Conservation (phyloP, 345 rosid genomes). For the Dipteronia sinensis region DNA sequence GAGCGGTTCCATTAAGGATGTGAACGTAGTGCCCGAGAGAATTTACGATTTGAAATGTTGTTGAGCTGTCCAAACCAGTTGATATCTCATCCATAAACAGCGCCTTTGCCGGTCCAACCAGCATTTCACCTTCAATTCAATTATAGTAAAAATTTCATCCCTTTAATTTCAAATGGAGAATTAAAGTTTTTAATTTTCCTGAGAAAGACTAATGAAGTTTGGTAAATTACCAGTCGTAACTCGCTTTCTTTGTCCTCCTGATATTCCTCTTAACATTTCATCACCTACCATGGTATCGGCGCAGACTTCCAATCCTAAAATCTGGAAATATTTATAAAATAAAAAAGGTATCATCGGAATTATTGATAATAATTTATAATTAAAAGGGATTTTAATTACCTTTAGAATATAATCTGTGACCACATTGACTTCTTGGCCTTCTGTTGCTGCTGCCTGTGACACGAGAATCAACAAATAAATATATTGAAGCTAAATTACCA, state of each 20-base stretch:
- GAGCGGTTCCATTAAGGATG: constrained; percentile 58
- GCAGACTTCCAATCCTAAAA: too few species aligned
- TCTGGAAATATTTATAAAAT: too few species aligned
- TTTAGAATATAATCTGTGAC: constrained; percentile 58
- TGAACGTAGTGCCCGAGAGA: constrained; percentile 55
- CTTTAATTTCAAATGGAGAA: background rate
- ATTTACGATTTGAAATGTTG: constrained; percentile 70
- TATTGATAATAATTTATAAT: too few species aligned
- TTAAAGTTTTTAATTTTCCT: background rate
- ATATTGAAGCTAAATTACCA: background rate
- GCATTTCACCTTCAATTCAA: constrained; percentile 61
- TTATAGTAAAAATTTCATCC: background rate
- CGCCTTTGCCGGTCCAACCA: constrained; percentile 69
- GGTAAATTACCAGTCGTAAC: too few species aligned
- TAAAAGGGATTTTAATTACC: constrained; percentile 26
- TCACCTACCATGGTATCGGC: too few species aligned
- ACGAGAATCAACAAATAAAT: constrained; percentile 3
- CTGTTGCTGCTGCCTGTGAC: constrained; percentile 48
- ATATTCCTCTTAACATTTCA: too few species aligned
- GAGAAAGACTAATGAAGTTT: background rate
- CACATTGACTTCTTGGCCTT: constrained; percentile 51
- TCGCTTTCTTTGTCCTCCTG: too few species aligned
- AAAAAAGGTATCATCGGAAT: too few species aligned
- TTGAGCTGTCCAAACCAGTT: constrained; percentile 80
- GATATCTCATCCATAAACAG: constrained; percentile 82